Evolutionary conservation across 768 basidiomycete genomes (phyloP).

Genomic region (Suillus alpinus): DNA sequence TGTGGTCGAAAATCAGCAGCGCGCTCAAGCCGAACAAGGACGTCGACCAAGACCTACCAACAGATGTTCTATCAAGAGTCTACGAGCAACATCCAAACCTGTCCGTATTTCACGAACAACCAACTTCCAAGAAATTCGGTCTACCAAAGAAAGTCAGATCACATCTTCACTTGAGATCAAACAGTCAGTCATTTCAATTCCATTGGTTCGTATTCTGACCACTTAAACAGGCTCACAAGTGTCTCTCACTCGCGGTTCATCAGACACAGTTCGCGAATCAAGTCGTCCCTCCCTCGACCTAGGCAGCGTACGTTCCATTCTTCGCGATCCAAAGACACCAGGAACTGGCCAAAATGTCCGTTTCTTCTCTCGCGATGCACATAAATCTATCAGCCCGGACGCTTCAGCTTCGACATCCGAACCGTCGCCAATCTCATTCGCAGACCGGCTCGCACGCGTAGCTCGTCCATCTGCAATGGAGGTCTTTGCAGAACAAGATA

Average conservation of each 20-base stretch:
- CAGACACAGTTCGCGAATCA: conserved; percentile 14
- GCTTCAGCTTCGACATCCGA: conserved; percentile 44
- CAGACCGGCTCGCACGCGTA: conserved; percentile 17
- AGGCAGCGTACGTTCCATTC: conserved; percentile 67
- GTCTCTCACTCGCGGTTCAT: conserved; percentile 19
- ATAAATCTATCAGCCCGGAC: conserved; percentile 65
- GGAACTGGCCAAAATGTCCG: conserved; percentile 79
- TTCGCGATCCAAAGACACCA: conserved; percentile 68
- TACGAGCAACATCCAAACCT: conserved; percentile 62
- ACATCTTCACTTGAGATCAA: conserved; percentile 34
- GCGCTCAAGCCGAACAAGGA: conserved; percentile 43
- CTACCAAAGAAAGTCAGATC: conserved; percentile 55
- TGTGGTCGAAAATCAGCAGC: conserved; percentile 65
- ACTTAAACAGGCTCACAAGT: conserved; percentile 27
- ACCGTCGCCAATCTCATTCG: conserved; percentile 25
- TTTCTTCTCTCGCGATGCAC: conserved; percentile 71
- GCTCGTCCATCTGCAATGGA: conserved; percentile 46
- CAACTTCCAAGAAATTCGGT: conserved; percentile 22
- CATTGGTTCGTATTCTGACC: not conserved
- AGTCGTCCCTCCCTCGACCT: conserved; percentile 39
- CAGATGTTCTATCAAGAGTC: conserved; percentile 48
- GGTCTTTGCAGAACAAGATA: conserved; percentile 46
- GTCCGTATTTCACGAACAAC: conserved; percentile 47
- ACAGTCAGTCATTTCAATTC: conserved; percentile 31
- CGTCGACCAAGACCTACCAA: conserved; percentile 12